Conservation (phyloP, 2,329 filamentous ascomycete genomes). For the Aquanectria penicillioides region DNA sequence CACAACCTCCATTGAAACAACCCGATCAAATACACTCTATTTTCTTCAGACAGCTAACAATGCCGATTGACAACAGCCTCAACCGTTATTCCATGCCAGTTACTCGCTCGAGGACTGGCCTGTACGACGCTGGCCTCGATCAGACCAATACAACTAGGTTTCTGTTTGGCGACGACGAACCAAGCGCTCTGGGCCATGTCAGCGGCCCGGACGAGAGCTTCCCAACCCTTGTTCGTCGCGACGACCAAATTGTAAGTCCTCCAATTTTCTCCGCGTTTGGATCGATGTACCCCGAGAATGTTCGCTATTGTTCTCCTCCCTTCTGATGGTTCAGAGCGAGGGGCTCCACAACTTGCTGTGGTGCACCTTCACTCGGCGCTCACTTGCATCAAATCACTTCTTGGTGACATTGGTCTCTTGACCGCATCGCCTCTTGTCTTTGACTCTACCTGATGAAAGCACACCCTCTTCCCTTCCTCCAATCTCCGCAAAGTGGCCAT, state of each 20-base stretch:
- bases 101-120: constrained; percentile 73
- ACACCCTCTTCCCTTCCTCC: not conserved
- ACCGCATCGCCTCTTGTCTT: constrained; percentile 12
- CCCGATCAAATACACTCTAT: not conserved
- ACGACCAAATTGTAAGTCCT: constrained; percentile 65
- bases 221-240: constrained; percentile 80
- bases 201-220: constrained; percentile 85
- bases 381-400: constrained; percentile 15
- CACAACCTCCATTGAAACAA: too few relatives aligned
- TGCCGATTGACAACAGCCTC: constrained; percentile 60
- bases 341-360: constrained; percentile 35
- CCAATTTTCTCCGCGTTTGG: constrained; percentile 14
- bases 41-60: constrained; percentile 30
- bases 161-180: constrained; percentile 83
- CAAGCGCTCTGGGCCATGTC: constrained; percentile 54
- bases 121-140: constrained; percentile 77
- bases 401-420: constrained; percentile 17
- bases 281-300: too few relatives aligned
- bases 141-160: constrained; percentile 88
- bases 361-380: constrained; percentile 29
- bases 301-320: constrained; percentile 20
- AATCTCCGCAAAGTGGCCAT: too few relatives aligned
- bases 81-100: constrained; percentile 97
- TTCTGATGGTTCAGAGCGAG: constrained; percentile 19
- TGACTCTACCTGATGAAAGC: constrained; percentile 3